Conservation (phyloP, 1,139 yeast genomes). For the Candida sanyaensis region DNA sequence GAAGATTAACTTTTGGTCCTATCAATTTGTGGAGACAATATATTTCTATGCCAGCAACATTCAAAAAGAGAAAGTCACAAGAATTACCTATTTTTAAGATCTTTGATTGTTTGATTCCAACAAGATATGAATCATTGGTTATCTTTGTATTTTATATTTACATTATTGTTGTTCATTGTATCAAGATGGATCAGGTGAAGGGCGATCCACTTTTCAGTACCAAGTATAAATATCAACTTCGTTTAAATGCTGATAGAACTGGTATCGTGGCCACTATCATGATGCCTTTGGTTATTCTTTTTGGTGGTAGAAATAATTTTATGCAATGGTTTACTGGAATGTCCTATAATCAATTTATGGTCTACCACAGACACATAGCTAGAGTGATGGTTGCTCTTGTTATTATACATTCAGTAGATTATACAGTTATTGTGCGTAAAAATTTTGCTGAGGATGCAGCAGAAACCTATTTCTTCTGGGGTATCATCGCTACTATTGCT, state of each 20-base stretch:
- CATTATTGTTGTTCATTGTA: slow-evolving; percentile 37
- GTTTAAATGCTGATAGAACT: slow-evolving; percentile 34
- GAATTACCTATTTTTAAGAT: slow-evolving; percentile 19
- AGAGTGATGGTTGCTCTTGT: slow-evolving; percentile 30
- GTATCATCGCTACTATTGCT: slow-evolving; percentile 31
- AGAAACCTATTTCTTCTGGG: slow-evolving; percentile 29
- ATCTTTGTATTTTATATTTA: slow-evolving; percentile 42
- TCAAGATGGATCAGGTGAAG: slow-evolving; percentile 19
- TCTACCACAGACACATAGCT: slow-evolving; percentile 42
- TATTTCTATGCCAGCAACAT: slow-evolving; percentile 32
- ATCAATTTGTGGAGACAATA: slow-evolving; percentile 27
- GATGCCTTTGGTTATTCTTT: slow-evolving; percentile 37
- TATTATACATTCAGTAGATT: slow-evolving; percentile 42
- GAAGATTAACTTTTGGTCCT: slow-evolving; percentile 23
- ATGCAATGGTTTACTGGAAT: slow-evolving; percentile 43
- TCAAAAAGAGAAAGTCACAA: slow-evolving; percentile 23
- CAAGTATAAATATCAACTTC: slow-evolving; percentile 21
- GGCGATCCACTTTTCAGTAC: slow-evolving; percentile 26
- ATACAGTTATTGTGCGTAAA: slow-evolving; percentile 25
- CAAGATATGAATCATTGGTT: slow-evolving; percentile 24
- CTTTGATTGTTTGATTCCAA: slow-evolving; percentile 26
- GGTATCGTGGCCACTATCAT: slow-evolving; percentile 31
- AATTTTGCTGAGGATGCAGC: slow-evolving; percentile 17
- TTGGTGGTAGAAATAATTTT: slow-evolving; percentile 47
- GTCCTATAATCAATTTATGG: slow-evolving; percentile 35